These are phyloP conservation scores for Karstenula rhodostoma DNA, from an alignment of 2,329 filamentous ascomycete genomes.

Conservation along the genomic window DNA sequence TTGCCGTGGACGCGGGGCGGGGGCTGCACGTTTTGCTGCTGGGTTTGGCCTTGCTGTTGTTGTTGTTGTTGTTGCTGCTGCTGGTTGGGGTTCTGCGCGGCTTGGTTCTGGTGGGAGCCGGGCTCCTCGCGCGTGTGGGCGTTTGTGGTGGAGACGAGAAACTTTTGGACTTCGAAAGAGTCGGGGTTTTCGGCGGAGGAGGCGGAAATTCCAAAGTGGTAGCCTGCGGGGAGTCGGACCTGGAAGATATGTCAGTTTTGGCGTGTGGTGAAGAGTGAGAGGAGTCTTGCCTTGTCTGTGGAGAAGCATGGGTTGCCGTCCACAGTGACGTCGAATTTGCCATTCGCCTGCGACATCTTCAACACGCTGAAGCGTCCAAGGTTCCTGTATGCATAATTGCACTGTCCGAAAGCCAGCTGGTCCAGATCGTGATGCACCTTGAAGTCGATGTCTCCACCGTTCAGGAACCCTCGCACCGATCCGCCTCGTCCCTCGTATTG, in stretches of 20 bases:
- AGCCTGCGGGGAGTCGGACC: conserved; percentile 79
- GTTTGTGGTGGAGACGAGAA: conserved; percentile 71
- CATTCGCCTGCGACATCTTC: conserved; percentile 72
- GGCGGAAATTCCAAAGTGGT: conserved; percentile 86
- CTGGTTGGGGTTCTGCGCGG: conserved; percentile 30
- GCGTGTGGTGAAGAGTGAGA: background rate
- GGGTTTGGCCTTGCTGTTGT: conserved; percentile 34
- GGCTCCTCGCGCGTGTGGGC: conserved; percentile 46
- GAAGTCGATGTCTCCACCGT: conserved; percentile 86
- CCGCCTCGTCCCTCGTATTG: conserved; percentile 80
- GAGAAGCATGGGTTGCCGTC: conserved; percentile 86
- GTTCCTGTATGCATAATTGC: conserved; percentile 90
- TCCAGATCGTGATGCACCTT: conserved; percentile 79
- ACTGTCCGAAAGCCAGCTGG: conserved; percentile 90
- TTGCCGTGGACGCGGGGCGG: conserved; percentile 17
- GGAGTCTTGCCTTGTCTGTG: conserved; percentile 65
- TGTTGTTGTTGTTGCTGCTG: conserved; percentile 11
- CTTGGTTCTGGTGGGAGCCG: conserved; percentile 41
- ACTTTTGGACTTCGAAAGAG: conserved; percentile 91
- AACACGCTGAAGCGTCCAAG: conserved; percentile 83
- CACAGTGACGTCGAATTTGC: conserved; percentile 77
- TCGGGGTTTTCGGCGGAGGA: conserved; percentile 91
- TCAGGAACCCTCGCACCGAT: conserved; percentile 89
- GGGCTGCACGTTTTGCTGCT: conserved; percentile 28
- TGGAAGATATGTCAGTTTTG: conserved; percentile 44